Conservation (phyloP, 352 stramenopile species). For the Phytophthora ohioensis region DNA sequence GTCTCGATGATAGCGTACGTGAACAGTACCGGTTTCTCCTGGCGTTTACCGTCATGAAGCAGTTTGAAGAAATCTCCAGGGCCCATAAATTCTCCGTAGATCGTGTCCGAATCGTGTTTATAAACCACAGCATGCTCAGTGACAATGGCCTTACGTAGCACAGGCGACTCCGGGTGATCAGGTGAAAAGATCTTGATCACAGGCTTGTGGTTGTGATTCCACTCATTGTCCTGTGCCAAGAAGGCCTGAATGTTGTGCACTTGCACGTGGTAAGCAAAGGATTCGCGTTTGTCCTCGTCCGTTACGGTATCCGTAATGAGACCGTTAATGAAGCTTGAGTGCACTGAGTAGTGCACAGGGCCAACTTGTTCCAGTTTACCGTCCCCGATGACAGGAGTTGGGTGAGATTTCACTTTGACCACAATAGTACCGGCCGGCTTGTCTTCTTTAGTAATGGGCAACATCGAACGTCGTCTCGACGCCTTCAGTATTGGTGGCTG, state of each 20-base stretch:
- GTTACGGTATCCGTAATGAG: slow-evolving; percentile 15
- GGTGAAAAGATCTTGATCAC: slow-evolving; percentile 48
- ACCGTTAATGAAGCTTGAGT: slow-evolving; percentile 21
- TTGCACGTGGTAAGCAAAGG: slow-evolving; percentile 43
- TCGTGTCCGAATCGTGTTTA: slow-evolving; percentile 24
- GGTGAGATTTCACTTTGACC: slow-evolving; percentile 44
- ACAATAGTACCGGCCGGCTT: slow-evolving; percentile 42
- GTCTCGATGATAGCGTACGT: slow-evolving; percentile 47
- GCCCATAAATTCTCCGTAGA: slow-evolving; percentile 32
- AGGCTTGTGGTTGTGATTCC: slow-evolving; percentile 47
- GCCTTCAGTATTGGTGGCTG: slow-evolving; percentile 38
- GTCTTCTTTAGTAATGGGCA: slow-evolving; percentile 34
- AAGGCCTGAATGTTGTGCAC: slow-evolving; percentile 44
- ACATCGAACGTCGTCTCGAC: slow-evolving; percentile 37
- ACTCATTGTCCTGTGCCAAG: slow-evolving; percentile 41
- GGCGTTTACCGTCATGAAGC: slow-evolving; percentile 35
- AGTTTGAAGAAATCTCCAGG: slow-evolving; percentile 44
- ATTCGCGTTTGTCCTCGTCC: slow-evolving; percentile 38
- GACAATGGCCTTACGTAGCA: slow-evolving; percentile 39
- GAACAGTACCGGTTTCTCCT: slow-evolving; percentile 47
- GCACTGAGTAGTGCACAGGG: slow-evolving; percentile 45
- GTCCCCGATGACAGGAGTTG: slow-evolving; percentile 5
- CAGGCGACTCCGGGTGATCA: slow-evolving; percentile 33
- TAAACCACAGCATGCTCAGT: slow-evolving; percentile 45
- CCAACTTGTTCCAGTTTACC: slow-evolving; percentile 35